Evolutionary conservation across 2,329 filamentous ascomycete species (phyloP), one percentile per base, ranked within the genome.

Genomic region (Curvularia sp.): DNA sequence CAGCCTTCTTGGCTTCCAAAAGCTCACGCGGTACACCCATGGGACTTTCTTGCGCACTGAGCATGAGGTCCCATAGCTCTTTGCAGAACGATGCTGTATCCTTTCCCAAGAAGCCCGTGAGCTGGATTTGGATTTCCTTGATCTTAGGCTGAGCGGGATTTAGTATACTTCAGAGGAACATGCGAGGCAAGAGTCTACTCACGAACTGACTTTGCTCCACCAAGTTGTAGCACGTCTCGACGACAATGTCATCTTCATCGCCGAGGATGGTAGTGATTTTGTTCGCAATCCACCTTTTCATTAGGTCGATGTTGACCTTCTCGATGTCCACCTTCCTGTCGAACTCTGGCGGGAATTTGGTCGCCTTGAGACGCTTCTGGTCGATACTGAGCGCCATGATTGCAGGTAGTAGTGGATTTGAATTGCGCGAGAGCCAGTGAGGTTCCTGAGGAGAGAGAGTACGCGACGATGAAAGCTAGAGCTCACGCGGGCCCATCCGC

Each of bases 221-320:
- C 45, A 89, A 76, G 57, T 87, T 87, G 78, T 86, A 88, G 68
- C 86, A 86, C 45, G 97, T 87, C 79, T 97, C 93, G 65, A 95
- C 95, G 3, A 98, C 90, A 49, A 99, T 92, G 74, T 99, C 95
- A 74, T 99, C 95, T 70, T 99, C 95, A 67, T 86, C 91, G n/a
- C 91, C 91, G 41, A 98, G 81, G 47, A 98, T 94, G 56, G 92
- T 89, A 23, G 89, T 91, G 55, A 99, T 92, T 76, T 89, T 91
- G 70, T 89, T 87, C 4, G 92, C 90, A 75, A 98, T 97, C 95
- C 95, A 99, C 82, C 93, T 97, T 84, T 97, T 97, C 88, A 99
- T 96, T 55, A 99, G 91, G 78, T 96, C 92, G 49, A 97, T 83
- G 75, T 99, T 97, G 78, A 99, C 93, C 81, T 98, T 98, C 69